Conservation (phyloP, 2,329 filamentous ascomycete genomes). For the Calycina herbarum region DNA sequence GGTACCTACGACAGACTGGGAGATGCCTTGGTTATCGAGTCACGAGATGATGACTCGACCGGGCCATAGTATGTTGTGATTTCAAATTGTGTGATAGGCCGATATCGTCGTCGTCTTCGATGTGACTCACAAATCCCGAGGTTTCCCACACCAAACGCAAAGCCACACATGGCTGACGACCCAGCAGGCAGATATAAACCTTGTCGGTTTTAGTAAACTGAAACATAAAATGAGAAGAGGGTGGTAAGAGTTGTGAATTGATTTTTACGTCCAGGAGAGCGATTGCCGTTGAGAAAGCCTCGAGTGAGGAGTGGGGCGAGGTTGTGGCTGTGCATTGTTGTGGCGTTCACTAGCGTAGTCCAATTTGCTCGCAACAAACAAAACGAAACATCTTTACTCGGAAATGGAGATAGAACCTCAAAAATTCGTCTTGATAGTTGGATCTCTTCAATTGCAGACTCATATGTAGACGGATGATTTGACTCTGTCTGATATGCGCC, state of each 20-base stretch:
- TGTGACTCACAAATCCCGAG: conserved; percentile 7
- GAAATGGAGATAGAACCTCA: neutral
- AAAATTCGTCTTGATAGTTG: neutral
- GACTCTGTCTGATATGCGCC: neutral
- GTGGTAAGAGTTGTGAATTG: neutral
- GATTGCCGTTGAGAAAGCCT: neutral
- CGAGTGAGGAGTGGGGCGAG: no score
- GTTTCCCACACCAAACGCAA: neutral
- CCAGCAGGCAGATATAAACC: neutral
- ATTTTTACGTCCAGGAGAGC: neutral
- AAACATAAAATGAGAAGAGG: conserved; percentile 7
- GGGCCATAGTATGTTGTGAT: conserved; percentile 5
- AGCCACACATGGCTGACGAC: conserved; percentile 8
- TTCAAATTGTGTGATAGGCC: conserved; percentile 11
- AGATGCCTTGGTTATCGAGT: conserved; percentile 9
- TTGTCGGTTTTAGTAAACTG: neutral
- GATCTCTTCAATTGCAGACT: neutral
- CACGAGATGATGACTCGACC: conserved; percentile 9
- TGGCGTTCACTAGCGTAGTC: no score
- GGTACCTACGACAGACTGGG: neutral
- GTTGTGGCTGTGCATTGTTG: no score
- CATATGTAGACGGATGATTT: neutral
- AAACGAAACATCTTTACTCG: no score
- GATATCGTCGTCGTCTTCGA: conserved; percentile 9
- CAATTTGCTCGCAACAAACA: no score